Evolutionary conservation across 148 eudicot species (phyloP).

Genomic region (Chenopodium quinoa): DNA sequence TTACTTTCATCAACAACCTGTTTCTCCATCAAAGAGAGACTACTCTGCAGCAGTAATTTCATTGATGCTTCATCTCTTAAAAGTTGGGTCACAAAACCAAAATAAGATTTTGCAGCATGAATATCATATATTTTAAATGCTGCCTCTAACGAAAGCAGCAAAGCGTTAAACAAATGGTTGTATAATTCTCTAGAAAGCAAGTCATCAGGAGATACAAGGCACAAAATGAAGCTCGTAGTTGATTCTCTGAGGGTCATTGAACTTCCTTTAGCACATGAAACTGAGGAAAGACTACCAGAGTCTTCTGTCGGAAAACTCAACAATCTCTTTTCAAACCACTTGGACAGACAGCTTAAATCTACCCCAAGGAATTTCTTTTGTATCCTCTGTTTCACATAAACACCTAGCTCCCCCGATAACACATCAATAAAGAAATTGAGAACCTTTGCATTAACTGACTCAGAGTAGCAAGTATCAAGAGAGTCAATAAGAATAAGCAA

Average conservation of each 20-base stretch:
- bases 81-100: conserved; percentile 70
- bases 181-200: conserved; percentile 51
- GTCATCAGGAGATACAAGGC: conserved; percentile 64
- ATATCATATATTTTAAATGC: conserved; percentile 72
- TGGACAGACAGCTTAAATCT: conserved; percentile 61
- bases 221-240: conserved; percentile 64
- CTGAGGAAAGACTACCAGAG: conserved; percentile 31
- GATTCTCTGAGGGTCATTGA: conserved; percentile 77
- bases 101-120: conserved; percentile 66
- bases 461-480: conserved; percentile 66
- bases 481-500: conserved; percentile 76
- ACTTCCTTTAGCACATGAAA: conserved; percentile 45
- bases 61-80: conserved; percentile 64
- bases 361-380: conserved; percentile 65
- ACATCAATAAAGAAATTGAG: conserved; percentile 73
- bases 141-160: conserved; percentile 63
- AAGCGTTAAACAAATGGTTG: conserved; percentile 64
- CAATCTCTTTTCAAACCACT: conserved; percentile 86
- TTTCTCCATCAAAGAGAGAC: conserved; percentile 69
- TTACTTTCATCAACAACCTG: conserved; percentile 70
- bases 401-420: conserved; percentile 52
- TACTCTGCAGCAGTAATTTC: conserved; percentile 63
- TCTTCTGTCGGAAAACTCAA: conserved; percentile 56
- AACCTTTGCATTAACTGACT: conserved; percentile 66
- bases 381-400: conserved; percentile 53